Percentiles rank a stretch among this genome's conserved stretches.
Evolutionary conservation across 495 filamentous ascomycete genomes (phyloP).

Genomic region (Elasticomyces elasticus): DNA sequence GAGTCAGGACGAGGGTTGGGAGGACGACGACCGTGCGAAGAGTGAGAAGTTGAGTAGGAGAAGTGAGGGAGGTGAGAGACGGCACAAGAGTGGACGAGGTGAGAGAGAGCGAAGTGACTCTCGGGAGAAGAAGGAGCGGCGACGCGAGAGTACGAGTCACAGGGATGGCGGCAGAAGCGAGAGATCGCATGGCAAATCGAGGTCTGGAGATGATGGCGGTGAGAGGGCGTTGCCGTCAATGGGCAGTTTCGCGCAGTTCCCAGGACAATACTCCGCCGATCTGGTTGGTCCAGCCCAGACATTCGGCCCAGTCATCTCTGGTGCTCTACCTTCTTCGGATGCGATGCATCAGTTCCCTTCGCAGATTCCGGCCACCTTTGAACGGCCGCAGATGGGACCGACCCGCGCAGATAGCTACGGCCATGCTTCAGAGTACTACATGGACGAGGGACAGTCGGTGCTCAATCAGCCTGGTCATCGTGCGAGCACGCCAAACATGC

Average conservation of each 20-base stretch:
- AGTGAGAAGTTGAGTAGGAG: constrained; percentile 10
- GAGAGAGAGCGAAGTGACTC: constrained; percentile 10
- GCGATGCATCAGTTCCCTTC: constrained; percentile 18
- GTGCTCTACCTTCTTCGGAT: constrained; percentile 11
- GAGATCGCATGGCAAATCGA: constrained; percentile 6
- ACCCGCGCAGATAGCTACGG: constrained; percentile 34
- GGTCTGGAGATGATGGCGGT: neutral
- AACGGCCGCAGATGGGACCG: constrained; percentile 1
- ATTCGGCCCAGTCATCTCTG: constrained; percentile 3
- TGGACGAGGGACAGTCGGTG: constrained; percentile 55
- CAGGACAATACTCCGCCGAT: constrained; percentile 12
- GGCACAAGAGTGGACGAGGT: constrained; percentile 1
- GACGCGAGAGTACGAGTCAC: neutral
- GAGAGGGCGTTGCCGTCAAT: constrained; percentile 14
- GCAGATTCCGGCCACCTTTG: constrained; percentile 8
- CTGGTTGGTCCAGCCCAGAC: neutral
- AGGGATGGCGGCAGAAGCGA: neutral
- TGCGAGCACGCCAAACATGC: constrained; percentile 42
- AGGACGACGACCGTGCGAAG: constrained; percentile 16
- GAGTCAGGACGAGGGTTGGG: constrained; percentile 11
- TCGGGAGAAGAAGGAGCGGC: constrained; percentile 9
- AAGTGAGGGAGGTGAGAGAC: constrained; percentile 4
- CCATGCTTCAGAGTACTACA: constrained; percentile 57
- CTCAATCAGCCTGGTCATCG: constrained; percentile 51
- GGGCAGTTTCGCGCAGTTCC: constrained; percentile 21